Evolutionary conservation across 352 stramenopile genomes (phyloP).

Genomic region (Pythium vanterpoolii): DNA sequence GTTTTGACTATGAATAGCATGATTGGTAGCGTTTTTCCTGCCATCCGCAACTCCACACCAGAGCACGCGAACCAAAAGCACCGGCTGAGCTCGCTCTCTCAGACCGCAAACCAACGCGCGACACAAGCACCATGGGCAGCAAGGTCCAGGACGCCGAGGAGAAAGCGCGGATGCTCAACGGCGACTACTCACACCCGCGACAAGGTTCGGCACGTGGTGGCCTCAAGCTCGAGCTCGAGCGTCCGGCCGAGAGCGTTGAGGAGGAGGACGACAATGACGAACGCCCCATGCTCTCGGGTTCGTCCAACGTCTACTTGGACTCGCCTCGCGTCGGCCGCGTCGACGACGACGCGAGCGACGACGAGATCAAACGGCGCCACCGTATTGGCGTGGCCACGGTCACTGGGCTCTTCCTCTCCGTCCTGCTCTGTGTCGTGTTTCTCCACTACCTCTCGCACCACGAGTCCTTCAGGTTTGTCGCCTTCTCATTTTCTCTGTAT

Average conservation of each 20-base stretch:
- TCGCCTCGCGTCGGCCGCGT: constrained; percentile 45
- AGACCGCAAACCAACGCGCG: neutral
- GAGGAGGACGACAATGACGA: constrained; percentile 42
- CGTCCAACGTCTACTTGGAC: constrained; percentile 67
- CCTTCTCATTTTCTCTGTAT: neutral
- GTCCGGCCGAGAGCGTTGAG: constrained; percentile 23
- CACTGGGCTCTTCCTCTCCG: constrained; percentile 48
- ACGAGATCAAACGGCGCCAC: constrained; percentile 50
- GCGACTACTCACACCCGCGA: constrained; percentile 32
- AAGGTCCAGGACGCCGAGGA: constrained; percentile 33
- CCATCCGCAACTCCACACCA: neutral
- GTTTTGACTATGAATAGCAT: constrained; percentile 1
- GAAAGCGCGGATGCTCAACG: constrained; percentile 48
- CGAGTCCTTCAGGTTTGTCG: constrained; percentile 62
- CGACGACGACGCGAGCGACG: constrained; percentile 41
- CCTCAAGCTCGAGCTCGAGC: constrained; percentile 29
- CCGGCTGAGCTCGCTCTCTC: neutral
- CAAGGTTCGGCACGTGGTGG: neutral
- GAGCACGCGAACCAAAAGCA: neutral
- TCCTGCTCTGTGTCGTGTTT: constrained; percentile 63
- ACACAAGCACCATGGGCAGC: constrained; percentile 10
- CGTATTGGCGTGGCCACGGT: constrained; percentile 59
- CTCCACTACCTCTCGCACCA: constrained; percentile 59
- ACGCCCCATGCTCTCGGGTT: constrained; percentile 33
- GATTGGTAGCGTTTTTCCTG: neutral